Base-by-base conservation (phyloP, 192 early-diverging fungal genomes). In the Tieghemiomyces parasiticus region DNA sequence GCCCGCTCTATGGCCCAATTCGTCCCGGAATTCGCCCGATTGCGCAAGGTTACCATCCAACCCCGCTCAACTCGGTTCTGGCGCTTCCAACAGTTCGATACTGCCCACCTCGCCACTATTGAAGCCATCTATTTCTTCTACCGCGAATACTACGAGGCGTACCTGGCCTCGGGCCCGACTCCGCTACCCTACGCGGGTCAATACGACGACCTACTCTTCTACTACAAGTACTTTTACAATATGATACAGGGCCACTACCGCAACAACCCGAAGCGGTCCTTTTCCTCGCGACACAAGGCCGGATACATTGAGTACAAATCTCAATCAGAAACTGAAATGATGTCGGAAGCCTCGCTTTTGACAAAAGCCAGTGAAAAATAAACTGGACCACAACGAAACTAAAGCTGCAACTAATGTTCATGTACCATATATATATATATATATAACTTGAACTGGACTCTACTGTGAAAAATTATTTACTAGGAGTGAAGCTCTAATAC, bases 61-160 rank as follows among this genome's bases (percentile, higher is more conserved):
- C 80, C 84, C 20, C 79, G 85, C 31, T 74, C 74, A 61, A 97
- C 94, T 6, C 65, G 84, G 55, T 97, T 95, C 65, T 97, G 92
- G 92, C 73, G 94, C 58, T 91, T 83, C 67, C 94, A 97, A 68
- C 74, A 76, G 47, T 73, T 81, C 33, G 80, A 79, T 24, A 81
- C 85, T 19, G 68, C 76, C 55, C 78, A 87, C 59, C 67, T 97
- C 51, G 89, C 94, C 0, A 97, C 94, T 1, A 94, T 97, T 45
- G 94, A 97, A 67, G 94, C 94, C 3, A 88, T 94, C 26, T 97
- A 97, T 58, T 97, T 86, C 65, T 81, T 94, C 59, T 90, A 85
- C 70, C 76, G 83, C 35, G 94, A 94, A 67, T 92, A 86, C 67
- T 69, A 75, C 25, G 69, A 70, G 35, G 71, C 75, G 60, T 61